Evolutionary conservation across 2,329 filamentous ascomycete species (phyloP).

Genomic region (Scedosporium boydii): DNA sequence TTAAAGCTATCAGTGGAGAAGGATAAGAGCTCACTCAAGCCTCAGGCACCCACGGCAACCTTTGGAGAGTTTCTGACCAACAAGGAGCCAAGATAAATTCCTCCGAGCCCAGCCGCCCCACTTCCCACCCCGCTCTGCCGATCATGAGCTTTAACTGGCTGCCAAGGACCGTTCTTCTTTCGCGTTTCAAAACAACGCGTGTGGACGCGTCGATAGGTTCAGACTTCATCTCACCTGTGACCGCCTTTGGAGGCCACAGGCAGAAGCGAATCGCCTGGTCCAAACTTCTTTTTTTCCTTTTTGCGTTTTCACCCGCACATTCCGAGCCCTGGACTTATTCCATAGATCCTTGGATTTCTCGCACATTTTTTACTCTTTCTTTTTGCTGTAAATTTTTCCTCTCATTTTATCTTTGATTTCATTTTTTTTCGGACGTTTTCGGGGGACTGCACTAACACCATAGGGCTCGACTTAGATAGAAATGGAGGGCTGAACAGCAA

Average conservation of each 20-base stretch:
- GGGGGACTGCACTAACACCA: neutral
- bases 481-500: no score
- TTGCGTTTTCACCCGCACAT: neutral
- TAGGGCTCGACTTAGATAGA: neutral
- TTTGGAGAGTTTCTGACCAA: neutral
- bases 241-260: neutral
- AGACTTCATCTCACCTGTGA: conserved; percentile 4
- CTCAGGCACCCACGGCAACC: neutral
- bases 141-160: conserved; percentile 1
- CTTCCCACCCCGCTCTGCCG: neutral
- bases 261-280: neutral
- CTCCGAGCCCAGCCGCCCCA: neutral
- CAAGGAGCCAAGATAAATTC: neutral
- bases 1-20: no score
- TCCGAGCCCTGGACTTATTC: neutral
- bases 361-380: neutral
- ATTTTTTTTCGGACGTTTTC: neutral
- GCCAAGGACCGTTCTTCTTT: neutral
- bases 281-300: neutral
- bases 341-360: neutral
- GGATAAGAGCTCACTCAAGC: neutral
- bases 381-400: neutral
- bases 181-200: conserved; percentile 9
- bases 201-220: conserved; percentile 6
- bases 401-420: no score